Evolutionary conservation across 1,284 basidiomycete genomes (phyloP).

Genomic region (Paramarasmius palmivorus): DNA sequence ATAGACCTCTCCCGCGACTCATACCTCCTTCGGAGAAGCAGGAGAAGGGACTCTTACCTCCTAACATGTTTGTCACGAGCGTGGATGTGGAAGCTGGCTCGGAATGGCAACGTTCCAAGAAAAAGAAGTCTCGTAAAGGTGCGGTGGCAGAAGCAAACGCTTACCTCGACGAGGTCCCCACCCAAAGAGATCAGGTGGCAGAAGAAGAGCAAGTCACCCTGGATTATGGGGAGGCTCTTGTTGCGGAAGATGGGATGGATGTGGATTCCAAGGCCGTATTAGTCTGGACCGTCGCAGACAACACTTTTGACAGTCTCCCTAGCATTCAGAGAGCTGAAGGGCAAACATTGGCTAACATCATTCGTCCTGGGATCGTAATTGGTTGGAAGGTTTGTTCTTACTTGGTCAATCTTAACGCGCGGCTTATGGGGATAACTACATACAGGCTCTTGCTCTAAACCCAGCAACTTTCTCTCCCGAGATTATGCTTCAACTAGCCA

Average conservation of each 20-base stretch:
- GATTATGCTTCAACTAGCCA: constrained; percentile 6
- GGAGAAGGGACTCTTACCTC: constrained; percentile 47
- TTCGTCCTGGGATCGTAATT: neutral
- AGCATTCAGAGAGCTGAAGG: neutral
- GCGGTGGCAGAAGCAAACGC: constrained; percentile 13
- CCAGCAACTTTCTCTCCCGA: constrained; percentile 7
- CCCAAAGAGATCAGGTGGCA: constrained; percentile 22
- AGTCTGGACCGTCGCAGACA: neutral
- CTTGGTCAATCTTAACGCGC: neutral
- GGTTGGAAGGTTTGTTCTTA: constrained; percentile 1
- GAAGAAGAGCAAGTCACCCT: neutral
- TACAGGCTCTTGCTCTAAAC: constrained; percentile 7
- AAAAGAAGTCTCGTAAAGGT: constrained; percentile 21
- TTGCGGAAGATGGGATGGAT: neutral
- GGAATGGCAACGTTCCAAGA: constrained; percentile 27
- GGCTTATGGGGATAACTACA: neutral
- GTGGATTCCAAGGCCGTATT: neutral
- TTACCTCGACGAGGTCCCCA: constrained; percentile 14
- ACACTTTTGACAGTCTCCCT: neutral
- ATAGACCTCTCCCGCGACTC: constrained; percentile 33
- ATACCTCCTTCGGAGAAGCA: constrained; percentile 68
- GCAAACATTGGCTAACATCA: neutral
- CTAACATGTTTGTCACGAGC: constrained; percentile 66
- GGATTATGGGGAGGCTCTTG: neutral
- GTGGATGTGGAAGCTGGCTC: constrained; percentile 62